These are phyloP conservation scores for Sindora glabra DNA, from an alignment of 306 rosid genomes.

Conservation along the genomic window DNA sequence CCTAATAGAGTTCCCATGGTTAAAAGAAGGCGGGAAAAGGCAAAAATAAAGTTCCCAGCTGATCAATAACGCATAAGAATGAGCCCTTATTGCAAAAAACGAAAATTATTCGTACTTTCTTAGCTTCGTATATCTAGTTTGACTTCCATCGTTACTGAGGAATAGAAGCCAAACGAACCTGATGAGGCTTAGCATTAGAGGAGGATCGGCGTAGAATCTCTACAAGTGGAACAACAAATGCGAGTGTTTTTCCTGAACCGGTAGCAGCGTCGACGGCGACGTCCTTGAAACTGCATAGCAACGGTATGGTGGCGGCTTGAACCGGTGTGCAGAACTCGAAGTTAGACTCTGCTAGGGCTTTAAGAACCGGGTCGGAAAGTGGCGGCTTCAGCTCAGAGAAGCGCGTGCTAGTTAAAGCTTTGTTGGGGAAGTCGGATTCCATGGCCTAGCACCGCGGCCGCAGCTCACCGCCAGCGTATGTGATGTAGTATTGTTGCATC, in stretches of 20 bases:
- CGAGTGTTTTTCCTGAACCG: slow-evolving; percentile 93
- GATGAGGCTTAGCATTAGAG: slow-evolving; percentile 59
- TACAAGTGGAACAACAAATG: slow-evolving; percentile 78
- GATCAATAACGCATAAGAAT: too few species aligned
- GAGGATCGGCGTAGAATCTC: slow-evolving; percentile 75
- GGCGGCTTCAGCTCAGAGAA: slow-evolving; percentile 74
- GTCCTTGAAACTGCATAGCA: slow-evolving; percentile 75
- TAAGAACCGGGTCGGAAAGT: slow-evolving; percentile 53
- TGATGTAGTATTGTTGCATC: neutral
- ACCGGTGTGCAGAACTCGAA: slow-evolving; percentile 92
- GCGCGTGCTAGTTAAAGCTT: slow-evolving; percentile 67
- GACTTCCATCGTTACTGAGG: neutral
- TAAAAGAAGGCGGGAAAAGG: too few species aligned
- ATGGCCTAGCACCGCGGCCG: slow-evolving; percentile 17
- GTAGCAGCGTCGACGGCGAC: slow-evolving; percentile 98
- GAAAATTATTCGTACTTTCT: neutral
- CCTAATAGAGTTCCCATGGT: too few species aligned
- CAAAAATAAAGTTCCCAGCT: too few species aligned
- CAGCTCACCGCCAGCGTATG: neutral
- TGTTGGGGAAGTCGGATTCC: slow-evolving; percentile 43
- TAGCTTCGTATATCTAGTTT: neutral
- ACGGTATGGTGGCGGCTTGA: slow-evolving; percentile 88
- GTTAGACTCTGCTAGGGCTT: slow-evolving; percentile 41
- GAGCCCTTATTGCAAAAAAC: too few species aligned
- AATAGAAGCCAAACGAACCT: slow-evolving; percentile 30